Percentiles rank a stretch among this genome's conserved stretches.
These are phyloP conservation scores for Termitomyces sp. DNA, from an alignment of 768 basidiomycete genomes.

Conservation along the genomic window DNA sequence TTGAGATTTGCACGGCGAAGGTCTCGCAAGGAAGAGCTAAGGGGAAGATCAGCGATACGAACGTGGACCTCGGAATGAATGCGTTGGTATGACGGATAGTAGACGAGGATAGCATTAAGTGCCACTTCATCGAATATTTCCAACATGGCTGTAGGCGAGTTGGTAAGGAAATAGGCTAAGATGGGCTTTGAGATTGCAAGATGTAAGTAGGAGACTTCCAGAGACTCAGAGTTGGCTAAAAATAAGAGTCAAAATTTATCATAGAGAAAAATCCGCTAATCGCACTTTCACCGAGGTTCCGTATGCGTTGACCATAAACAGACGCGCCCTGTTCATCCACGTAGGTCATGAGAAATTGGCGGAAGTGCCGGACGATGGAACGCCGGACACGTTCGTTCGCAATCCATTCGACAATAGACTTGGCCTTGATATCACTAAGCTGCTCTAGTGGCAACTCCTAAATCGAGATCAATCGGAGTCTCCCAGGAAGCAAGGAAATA, in stretches of 20 bases:
- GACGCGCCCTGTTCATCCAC: constrained; percentile 89
- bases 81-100: constrained; percentile 93
- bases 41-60: constrained; percentile 90
- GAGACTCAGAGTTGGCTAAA: constrained; percentile 91
- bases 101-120: constrained; percentile 88
- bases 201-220: constrained; percentile 97
- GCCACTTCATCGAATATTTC: constrained; percentile 95
- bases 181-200: constrained; percentile 90
- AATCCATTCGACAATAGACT: constrained; percentile 98
- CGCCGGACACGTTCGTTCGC: constrained; percentile 87
- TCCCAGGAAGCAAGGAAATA: constrained; percentile 12
- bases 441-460: constrained; percentile 95
- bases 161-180: constrained; percentile 95
- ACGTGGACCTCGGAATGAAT: constrained; percentile 99
- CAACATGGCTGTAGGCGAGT: constrained; percentile 91
- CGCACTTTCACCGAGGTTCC: constrained; percentile 89
- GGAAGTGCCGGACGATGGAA: constrained; percentile 90
- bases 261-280: constrained; percentile 17
- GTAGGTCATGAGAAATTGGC: constrained; percentile 93
- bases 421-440: constrained; percentile 95
- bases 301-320: constrained; percentile 93
- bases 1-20: constrained; percentile 90
- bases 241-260: constrained; percentile 11
- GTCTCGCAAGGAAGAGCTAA: constrained; percentile 87
- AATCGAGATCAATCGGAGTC: constrained; percentile 10